Conservation (phyloP, 164 flowering plant genomes). For the Platanus orientalis region DNA sequence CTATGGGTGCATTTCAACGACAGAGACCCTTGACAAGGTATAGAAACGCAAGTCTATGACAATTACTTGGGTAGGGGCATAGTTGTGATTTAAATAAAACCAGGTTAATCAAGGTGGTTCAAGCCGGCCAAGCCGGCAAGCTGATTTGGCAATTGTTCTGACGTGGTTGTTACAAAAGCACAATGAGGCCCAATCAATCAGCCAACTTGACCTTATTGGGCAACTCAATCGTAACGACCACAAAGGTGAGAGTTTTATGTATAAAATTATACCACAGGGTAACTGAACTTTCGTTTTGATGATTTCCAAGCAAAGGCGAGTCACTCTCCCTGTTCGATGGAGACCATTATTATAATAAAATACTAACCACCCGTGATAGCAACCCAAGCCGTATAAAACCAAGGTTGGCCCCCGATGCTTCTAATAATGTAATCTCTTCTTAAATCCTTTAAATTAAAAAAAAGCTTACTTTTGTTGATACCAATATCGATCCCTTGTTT, state of each 20-base stretch:
- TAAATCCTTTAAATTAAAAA: background rate
- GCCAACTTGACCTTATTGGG: slow-evolving; percentile 6
- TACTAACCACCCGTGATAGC: slow-evolving; percentile 4
- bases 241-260: slow-evolving; percentile 8
- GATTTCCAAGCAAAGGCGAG: slow-evolving; percentile 12
- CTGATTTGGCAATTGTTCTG: slow-evolving; percentile 8
- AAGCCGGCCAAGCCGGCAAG: slow-evolving; percentile 14
- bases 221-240: slow-evolving; percentile 22
- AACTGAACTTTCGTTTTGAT: slow-evolving; percentile 22
- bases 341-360: background rate
- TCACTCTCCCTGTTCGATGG: no score
- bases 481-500: slow-evolving; percentile 13
- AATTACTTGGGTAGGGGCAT: no score
- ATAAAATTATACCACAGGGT: slow-evolving; percentile 7
- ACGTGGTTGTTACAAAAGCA: slow-evolving; percentile 1
- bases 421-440: background rate
- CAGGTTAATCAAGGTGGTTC: no score
- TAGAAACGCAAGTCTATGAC: no score
- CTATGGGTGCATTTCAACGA: no score
- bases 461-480: no score
- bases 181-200: no score
- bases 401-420: slow-evolving; percentile 1
- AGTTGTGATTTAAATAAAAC: no score
- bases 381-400: slow-evolving; percentile 4
- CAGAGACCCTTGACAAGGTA: no score